phyloP scores from a whole-genome alignment of 345 rosid genomes.

The Syzygium aromaticum region DNA sequence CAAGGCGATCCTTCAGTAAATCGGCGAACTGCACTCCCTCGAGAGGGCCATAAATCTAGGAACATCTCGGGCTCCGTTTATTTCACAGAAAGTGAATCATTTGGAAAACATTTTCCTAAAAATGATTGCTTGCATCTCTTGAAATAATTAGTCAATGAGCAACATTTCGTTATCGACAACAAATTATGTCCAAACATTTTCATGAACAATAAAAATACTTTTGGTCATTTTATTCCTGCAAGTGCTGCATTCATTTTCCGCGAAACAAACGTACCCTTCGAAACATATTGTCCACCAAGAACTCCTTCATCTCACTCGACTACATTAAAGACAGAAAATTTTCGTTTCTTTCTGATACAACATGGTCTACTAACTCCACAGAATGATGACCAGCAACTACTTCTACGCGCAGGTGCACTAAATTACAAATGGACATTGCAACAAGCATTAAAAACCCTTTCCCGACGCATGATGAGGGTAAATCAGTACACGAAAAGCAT shows the following conservation, averaged over 20 bases:
- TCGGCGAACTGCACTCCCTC: neutral
- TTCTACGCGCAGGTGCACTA: neutral
- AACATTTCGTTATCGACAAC: no score
- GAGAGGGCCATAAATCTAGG: neutral
- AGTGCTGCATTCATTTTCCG: no score
- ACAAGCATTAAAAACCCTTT: neutral
- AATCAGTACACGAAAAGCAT: neutral
- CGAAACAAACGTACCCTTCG: no score
- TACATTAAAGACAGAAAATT: neutral
- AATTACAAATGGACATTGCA: neutral
- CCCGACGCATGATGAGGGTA: fast-evolving
- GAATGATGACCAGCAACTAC: neutral
- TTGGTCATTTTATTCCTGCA: no score
- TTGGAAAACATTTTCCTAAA: no score
- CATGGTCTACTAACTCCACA: neutral
- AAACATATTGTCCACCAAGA: neutral
- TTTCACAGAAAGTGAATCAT: no score
- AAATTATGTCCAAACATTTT: no score
- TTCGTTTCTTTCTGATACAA: neutral
- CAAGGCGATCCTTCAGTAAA: neutral
- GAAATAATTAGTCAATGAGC: no score
- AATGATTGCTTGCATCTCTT: no score
- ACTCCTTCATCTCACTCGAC: neutral
- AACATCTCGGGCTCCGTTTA: neutral
- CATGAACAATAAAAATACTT: no score